These are phyloP conservation scores for Psilocybe cyanescens DNA, from an alignment of 768 basidiomycete genomes.

Conservation along the genomic window DNA sequence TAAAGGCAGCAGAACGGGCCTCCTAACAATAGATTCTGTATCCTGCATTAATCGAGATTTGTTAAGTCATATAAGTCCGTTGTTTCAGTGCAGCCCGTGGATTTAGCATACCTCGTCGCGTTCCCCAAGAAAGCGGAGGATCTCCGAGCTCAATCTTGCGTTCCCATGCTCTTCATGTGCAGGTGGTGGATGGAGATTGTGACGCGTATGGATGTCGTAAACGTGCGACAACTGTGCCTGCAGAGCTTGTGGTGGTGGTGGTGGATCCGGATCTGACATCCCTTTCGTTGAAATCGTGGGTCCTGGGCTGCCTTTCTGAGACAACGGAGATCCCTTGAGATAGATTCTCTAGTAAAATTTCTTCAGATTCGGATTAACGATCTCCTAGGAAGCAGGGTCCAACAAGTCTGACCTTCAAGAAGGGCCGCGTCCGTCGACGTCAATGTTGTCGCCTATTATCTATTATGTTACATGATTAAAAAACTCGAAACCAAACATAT, in stretches of 20 bases:
- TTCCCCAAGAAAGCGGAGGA: slow-evolving; percentile 37
- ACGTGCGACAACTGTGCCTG: slow-evolving; percentile 26
- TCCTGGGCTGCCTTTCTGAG: background rate
- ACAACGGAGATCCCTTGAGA: background rate
- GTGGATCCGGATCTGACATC: background rate
- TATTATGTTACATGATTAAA: too few species aligned
- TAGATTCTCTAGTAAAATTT: too few species aligned
- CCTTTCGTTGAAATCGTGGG: background rate
- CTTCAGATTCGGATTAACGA: too few species aligned
- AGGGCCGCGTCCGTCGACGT: too few species aligned
- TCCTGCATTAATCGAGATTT: slow-evolving; percentile 23
- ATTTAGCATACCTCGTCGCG: slow-evolving; percentile 30
- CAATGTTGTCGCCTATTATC: too few species aligned
- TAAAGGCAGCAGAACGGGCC: slow-evolving; percentile 38
- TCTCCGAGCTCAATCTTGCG: slow-evolving; percentile 39
- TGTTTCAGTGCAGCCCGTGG: background rate
- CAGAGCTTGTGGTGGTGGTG: background rate
- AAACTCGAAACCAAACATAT: too few species aligned
- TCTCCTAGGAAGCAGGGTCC: too few species aligned
- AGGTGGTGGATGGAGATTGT: slow-evolving; percentile 31
- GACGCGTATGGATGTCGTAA: slow-evolving; percentile 36
- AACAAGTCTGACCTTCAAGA: too few species aligned
- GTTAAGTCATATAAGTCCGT: background rate
- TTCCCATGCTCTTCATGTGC: slow-evolving; percentile 18
- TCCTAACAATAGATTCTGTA: slow-evolving; percentile 36